Base-by-base conservation (phyloP, 345 rosid species). In the Atalantia buxifolia region DNA sequence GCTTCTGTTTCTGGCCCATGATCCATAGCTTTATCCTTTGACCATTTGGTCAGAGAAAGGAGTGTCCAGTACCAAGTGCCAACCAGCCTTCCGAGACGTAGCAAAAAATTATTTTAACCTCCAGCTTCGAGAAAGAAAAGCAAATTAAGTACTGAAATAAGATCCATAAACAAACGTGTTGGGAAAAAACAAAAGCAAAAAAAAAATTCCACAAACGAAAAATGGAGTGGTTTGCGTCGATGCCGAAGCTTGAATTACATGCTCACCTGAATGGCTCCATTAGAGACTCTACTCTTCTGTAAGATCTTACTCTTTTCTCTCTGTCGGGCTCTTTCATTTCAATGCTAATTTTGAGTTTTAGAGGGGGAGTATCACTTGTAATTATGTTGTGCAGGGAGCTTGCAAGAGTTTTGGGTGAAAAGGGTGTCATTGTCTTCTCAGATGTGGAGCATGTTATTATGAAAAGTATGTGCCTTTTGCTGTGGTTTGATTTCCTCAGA, bases 191-290 rank as follows among this genome's bases (percentile, higher is more conserved):
- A 12, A 12, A 9, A 7, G 1, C n/a, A 42, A 42, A 42, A 42
- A 42, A 0, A 13, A 45, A 42, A 10, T 2, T 45, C 5, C 18
- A 45, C 50, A 13, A 13, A 35, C 75, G 63, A 36, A 74, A 79
- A 27, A 88, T 89, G 93, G 94, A 90, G 82, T 88, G 93, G 91
- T 86, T 85, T 65, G 67, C 82, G 31, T 86, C 94, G 30, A 77
- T 96, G 38, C 99, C 98, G 48, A 96, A 96, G 86, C 73, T 96
- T 78, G 98, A 96, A 83, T 87, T 96, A n/a, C 98, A 96, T 76
- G 99, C 99, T 79, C 99, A 96, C 84, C 99, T 96, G 85, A 94
- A 94, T 73, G 99, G 98, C 79, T 96, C 97, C 79, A 86, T 96
- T 78, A 87, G 99, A 78, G 86, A 91, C 87, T 88, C 98, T 31